Percentiles rank a stretch among this genome's conserved stretches.
These are phyloP conservation scores for Chamaenerion angustifolium DNA, from an alignment of 345 rosid genomes.

Conservation along the genomic window DNA sequence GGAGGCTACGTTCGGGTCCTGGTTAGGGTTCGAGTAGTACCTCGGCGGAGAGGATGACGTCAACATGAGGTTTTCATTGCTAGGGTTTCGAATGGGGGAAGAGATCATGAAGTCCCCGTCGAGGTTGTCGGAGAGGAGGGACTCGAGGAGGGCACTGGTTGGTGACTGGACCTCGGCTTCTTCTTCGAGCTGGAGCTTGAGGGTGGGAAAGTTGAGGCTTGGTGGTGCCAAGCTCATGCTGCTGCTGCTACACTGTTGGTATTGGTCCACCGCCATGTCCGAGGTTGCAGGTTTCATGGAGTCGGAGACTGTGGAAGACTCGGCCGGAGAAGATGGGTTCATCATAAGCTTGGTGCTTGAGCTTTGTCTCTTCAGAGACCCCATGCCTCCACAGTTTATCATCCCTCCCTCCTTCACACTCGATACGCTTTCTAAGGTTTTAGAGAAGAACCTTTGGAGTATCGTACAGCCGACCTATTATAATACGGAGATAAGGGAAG, in stretches of 20 bases:
- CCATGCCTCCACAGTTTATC: slow-evolving; percentile 30
- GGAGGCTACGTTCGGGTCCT: not conserved
- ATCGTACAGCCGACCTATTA: too few relatives aligned
- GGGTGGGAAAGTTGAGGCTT: slow-evolving; percentile 32
- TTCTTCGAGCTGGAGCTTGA: slow-evolving; percentile 33
- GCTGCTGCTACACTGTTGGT: slow-evolving; percentile 12
- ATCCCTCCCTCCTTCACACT: too few relatives aligned
- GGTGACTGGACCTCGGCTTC: slow-evolving; percentile 48
- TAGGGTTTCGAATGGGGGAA: slow-evolving; percentile 33
- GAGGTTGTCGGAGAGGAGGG: slow-evolving; percentile 38
- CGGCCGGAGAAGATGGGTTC: slow-evolving; percentile 18
- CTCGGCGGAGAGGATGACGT: slow-evolving; percentile 20
- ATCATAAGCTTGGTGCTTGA: slow-evolving; percentile 9
- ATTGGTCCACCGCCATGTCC: not conserved
- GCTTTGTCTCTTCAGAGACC: slow-evolving; percentile 25
- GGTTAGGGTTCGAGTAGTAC: slow-evolving; percentile 8
- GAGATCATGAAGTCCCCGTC: slow-evolving; percentile 53
- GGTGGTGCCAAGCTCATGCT: slow-evolving; percentile 23
- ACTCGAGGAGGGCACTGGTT: slow-evolving; percentile 41
- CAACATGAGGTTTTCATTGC: too few relatives aligned
- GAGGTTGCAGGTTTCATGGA: not conserved
- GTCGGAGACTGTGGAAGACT: slow-evolving; percentile 12
- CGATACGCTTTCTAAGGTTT: too few relatives aligned
- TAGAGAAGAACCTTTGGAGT: too few relatives aligned
- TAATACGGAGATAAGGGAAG: too few relatives aligned